These are phyloP conservation scores for Mallotus nudiflorus DNA, from an alignment of 345 rosid genomes.

Conservation along the genomic window DNA sequence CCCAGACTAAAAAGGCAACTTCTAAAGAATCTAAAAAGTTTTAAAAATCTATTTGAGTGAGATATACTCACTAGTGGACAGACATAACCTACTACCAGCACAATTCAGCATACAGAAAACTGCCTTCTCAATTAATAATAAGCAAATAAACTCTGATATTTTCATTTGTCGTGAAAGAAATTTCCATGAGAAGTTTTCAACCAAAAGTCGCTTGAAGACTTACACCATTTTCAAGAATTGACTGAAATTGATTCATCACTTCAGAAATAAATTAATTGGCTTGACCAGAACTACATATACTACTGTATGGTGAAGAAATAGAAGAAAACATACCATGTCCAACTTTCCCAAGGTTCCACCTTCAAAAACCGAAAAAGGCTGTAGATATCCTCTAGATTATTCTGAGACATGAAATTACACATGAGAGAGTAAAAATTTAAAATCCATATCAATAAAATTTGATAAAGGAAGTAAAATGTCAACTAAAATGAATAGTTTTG, in stretches of 20 bases:
- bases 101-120: background rate
- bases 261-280: conserved; percentile 19
- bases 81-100: background rate
- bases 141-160: background rate
- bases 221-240: background rate
- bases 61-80: background rate
- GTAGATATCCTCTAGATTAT: conserved; percentile 85
- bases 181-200: background rate
- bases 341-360: conserved; percentile 96
- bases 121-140: background rate
- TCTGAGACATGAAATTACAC: conserved; percentile 46
- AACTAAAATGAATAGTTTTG: too few relatives aligned
- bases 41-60: background rate
- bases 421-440: conserved; percentile 21
- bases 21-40: background rate
- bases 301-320: background rate
- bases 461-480: too few relatives aligned
- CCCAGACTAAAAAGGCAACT: background rate
- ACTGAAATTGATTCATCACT: background rate
- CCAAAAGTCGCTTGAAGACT: background rate
- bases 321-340: conserved; percentile 68
- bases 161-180: background rate
- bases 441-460: too few relatives aligned
- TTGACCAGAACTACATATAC: background rate
- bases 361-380: conserved; percentile 96